Evolutionary conservation across 495 filamentous ascomycete species (phyloP), one percentile per base, ranked within the genome.

Genomic region (Hypoxylon rickii): DNA sequence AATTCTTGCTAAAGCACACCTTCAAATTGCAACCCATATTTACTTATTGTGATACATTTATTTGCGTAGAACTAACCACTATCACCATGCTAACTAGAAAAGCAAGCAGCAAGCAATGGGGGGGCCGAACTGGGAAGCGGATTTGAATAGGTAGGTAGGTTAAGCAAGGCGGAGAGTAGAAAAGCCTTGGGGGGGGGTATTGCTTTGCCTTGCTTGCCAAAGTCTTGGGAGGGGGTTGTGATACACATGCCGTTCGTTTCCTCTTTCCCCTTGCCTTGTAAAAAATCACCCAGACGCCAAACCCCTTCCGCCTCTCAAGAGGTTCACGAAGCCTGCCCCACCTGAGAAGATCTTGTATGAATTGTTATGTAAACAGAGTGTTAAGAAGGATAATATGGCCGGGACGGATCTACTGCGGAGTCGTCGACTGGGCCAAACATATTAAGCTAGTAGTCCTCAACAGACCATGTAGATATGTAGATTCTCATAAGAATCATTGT

Each of bases 241-340:
- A 38, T 68, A 68, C 65, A 65, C 58, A 39, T 65, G 62, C 55
- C 57, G 24, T 50, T 51, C 48, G n/a, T 51, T 51, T 45, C 48
- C 37, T 31, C 36, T 39, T 53, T 57, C 26, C 47, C 52, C 39
- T 17, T 39, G 34, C 21, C n/a, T 40, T 38, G 7, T 18, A 48
- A 44, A 34, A 32, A 48, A 54, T 18, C 12, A 33, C 44, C 53
- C 19, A 34, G 20, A 47, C 55, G 55, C 55, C 55, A 26, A 5
- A 13, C 29, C 2, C 6, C n/a, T 16, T 22, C 21, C 22, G 16
- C 31, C 8, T 17, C n/a, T 24, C 18, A 13, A 22, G 39, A 5
- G 5, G 10, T 34, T 43, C 42, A 24, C 41, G 24, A 40, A 11
- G 22, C 18, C 13, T 15, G 8, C 16, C 43, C 24, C 21, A 34